Evolutionary conservation across 2,329 filamentous ascomycete species (phyloP).

Genomic region (Blastomyces parvus): DNA sequence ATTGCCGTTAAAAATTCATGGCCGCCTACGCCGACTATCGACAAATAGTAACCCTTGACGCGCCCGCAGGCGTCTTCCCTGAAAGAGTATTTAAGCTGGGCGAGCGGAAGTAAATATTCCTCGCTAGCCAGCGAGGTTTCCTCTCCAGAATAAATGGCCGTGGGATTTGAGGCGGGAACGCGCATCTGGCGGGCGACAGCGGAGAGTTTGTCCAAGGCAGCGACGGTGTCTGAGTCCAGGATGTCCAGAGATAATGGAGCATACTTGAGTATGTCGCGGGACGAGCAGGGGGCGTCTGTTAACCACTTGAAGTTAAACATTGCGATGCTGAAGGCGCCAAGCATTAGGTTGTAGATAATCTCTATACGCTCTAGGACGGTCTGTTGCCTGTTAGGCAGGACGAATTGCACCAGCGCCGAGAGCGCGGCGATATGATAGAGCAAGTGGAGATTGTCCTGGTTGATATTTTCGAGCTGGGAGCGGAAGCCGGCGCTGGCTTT

Average conservation of each 20-base stretch:
- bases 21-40: conserved; percentile 24
- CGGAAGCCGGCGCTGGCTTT: conserved; percentile 27
- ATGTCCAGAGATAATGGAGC: conserved; percentile 2
- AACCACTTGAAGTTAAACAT: conserved; percentile 5
- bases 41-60: conserved; percentile 25
- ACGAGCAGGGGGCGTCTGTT: conserved; percentile 2
- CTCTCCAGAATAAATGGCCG: neutral
- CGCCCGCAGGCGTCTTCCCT: conserved; percentile 28
- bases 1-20: conserved; percentile 25
- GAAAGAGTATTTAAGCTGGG: conserved; percentile 26
- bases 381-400: conserved; percentile 19
- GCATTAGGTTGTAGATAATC: conserved; percentile 22
- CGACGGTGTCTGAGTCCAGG: neutral
- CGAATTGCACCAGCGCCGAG: conserved; percentile 23
- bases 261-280: neutral
- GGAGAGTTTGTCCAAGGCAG: conserved; percentile 13
- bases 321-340: conserved; percentile 6
- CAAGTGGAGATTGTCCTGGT: conserved; percentile 20
- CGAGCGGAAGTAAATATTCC: conserved; percentile 19
- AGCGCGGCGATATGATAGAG: conserved; percentile 27
- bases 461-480: conserved; percentile 22
- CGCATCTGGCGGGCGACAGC: conserved; percentile 9
- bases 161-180: conserved; percentile 2
- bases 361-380: conserved; percentile 18
- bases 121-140: conserved; percentile 8